Conservation (phyloP, 2,329 filamentous ascomycete genomes). For the Curvularia lunata region DNA sequence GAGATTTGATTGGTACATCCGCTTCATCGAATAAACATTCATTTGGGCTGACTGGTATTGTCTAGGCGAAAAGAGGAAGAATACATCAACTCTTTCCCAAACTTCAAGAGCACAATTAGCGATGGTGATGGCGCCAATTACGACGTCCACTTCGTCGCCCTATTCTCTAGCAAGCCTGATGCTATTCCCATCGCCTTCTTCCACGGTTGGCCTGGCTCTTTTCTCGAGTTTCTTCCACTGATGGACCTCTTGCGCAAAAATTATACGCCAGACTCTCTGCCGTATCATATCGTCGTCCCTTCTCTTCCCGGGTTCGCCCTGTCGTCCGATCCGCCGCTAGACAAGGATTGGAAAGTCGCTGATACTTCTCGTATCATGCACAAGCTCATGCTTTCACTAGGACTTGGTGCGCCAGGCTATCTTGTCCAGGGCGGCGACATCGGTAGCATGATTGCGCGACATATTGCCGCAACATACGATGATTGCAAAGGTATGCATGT, state of each 20-base stretch:
- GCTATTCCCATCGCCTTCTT: conserved; percentile 60
- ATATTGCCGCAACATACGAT: conserved; percentile 51
- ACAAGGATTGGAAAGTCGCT: conserved; percentile 52
- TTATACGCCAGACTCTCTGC: conserved; percentile 59
- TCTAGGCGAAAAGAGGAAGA: conserved; percentile 49
- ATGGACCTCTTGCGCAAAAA: conserved; percentile 55
- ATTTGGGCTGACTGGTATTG: not conserved
- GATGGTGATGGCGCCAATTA: conserved; percentile 48
- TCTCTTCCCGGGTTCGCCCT: conserved; percentile 63
- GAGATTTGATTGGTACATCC: conserved; percentile 44
- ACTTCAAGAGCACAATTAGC: conserved; percentile 55
- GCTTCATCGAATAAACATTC: not conserved
- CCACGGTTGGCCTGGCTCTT: conserved; percentile 63
- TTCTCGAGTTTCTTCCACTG: conserved; percentile 63
- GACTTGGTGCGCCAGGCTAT: conserved; percentile 58
- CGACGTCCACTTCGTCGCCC: conserved; percentile 60
- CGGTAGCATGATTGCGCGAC: conserved; percentile 54
- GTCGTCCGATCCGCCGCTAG: conserved; percentile 56
- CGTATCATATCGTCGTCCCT: conserved; percentile 64
- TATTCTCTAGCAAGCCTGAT: conserved; percentile 59
- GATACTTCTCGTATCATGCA: conserved; percentile 57
- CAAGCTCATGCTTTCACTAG: conserved; percentile 60
- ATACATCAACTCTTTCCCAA: conserved; percentile 58
- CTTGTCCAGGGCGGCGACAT: conserved; percentile 65
- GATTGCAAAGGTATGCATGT: conserved; percentile 56